Evolutionary conservation across 2,329 filamentous ascomycete species (phyloP).

Genomic region (Fusarium sp.): DNA sequence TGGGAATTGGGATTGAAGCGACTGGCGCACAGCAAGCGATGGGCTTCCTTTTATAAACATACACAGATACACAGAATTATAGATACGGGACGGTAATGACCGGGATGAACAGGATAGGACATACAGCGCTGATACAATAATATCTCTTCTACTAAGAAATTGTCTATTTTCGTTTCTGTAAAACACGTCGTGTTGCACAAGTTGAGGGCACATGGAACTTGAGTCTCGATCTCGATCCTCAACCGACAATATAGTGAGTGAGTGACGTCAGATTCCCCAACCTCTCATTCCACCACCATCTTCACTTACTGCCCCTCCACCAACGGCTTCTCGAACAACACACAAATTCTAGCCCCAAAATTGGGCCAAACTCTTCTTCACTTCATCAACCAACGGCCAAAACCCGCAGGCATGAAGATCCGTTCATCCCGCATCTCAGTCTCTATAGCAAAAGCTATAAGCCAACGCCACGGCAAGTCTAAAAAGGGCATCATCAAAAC

Average conservation of each 20-base stretch:
- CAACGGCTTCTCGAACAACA: conserved; percentile 7
- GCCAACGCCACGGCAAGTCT: conserved; percentile 50
- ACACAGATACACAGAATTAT: not conserved
- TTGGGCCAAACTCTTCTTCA: not conserved
- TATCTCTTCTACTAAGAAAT: not conserved
- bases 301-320: not conserved
- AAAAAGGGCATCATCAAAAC: conserved; percentile 43
- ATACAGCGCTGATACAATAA: not conserved
- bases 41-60: conserved; percentile 1
- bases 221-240: conserved; percentile 3
- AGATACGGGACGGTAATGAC: conserved; percentile 19
- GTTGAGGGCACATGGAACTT: not conserved
- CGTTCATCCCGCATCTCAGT: conserved; percentile 60
- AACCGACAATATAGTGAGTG: not conserved
- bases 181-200: not conserved
- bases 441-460: conserved; percentile 63
- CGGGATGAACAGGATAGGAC: conserved; percentile 10
- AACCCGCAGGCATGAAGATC: conserved; percentile 42
- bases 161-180: not conserved
- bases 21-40: conserved; percentile 33
- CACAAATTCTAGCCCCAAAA: not conserved
- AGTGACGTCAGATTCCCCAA: conserved; percentile 29
- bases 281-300: not conserved
- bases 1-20: not conserved
- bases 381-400: not conserved